Percentiles rank a stretch among this genome's conserved stretches.
These are phyloP conservation scores for Ophiostoma sp. DNA, from an alignment of 2,329 filamentous ascomycete genomes.

Conservation along the genomic window DNA sequence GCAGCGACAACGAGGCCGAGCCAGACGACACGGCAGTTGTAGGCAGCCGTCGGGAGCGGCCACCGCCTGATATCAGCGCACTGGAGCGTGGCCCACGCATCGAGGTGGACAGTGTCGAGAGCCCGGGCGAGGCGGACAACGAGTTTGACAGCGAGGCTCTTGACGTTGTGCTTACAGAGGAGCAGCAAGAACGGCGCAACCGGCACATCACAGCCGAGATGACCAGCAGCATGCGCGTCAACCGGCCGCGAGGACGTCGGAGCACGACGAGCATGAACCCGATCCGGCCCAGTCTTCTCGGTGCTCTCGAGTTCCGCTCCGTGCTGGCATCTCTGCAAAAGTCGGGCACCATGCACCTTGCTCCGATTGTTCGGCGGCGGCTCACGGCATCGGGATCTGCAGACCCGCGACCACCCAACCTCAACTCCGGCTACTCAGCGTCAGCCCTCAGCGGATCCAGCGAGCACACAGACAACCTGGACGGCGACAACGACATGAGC, in stretches of 20 bases:
- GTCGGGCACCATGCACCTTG: slow-evolving; percentile 68
- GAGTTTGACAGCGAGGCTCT: slow-evolving; percentile 5
- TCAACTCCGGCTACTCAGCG: slow-evolving; percentile 31
- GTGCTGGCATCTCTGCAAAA: slow-evolving; percentile 81
- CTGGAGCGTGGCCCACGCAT: slow-evolving; percentile 46
- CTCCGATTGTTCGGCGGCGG: slow-evolving; percentile 62
- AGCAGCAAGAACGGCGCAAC: slow-evolving; percentile 46
- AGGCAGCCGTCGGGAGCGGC: slow-evolving; percentile 31
- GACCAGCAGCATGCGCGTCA: slow-evolving; percentile 86
- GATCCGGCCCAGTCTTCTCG: slow-evolving; percentile 87
- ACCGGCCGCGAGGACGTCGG: slow-evolving; percentile 58
- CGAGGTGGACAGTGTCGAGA: slow-evolving; percentile 40
- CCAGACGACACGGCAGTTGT: slow-evolving; percentile 38
- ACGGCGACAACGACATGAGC: slow-evolving; percentile 22
- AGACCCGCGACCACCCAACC: slow-evolving; percentile 1
- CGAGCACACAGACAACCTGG: neutral
- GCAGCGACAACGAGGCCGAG: slow-evolving; percentile 44
- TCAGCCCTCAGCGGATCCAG: slow-evolving; percentile 28
- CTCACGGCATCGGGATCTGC: neutral
- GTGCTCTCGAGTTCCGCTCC: slow-evolving; percentile 87
- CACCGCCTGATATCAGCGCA: slow-evolving; percentile 38
- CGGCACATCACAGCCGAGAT: slow-evolving; percentile 74
- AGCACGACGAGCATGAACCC: slow-evolving; percentile 72
- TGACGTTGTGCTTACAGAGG: slow-evolving; percentile 33
- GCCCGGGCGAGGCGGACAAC: slow-evolving; percentile 18